phyloP scores from a whole-genome alignment of 2,329 filamentous ascomycete species.

The Didymella sp. region DNA sequence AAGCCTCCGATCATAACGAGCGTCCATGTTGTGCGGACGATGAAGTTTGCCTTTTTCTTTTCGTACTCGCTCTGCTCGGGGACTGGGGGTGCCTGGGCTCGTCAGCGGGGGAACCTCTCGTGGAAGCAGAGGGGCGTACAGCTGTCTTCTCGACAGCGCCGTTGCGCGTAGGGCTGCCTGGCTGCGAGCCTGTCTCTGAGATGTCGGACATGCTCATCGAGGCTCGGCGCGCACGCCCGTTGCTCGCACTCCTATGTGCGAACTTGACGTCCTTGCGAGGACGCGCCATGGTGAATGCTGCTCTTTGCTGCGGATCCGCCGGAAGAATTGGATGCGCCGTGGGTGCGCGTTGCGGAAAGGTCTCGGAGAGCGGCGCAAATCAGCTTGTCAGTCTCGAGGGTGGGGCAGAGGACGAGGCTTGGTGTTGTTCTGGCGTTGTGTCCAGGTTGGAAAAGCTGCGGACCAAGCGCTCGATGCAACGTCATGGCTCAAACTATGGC shows the following conservation, averaged over 20 bases:
- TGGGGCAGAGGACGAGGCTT: slow-evolving; percentile 5
- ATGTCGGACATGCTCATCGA: slow-evolving; percentile 75
- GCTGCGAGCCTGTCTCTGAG: slow-evolving; percentile 65
- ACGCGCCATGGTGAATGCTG: slow-evolving; percentile 36
- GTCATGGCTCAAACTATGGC: slow-evolving; percentile 6
- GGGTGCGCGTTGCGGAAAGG: not conserved
- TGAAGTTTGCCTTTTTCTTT: slow-evolving; percentile 98
- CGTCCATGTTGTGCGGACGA: slow-evolving; percentile 96
- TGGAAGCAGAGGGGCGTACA: slow-evolving; percentile 15
- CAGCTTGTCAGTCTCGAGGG: not conserved
- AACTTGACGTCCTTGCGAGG: slow-evolving; percentile 68
- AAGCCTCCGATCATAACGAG: slow-evolving; percentile 96
- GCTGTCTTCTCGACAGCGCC: slow-evolving; percentile 32
- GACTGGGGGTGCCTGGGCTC: slow-evolving; percentile 45
- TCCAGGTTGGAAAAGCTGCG: slow-evolving; percentile 15
- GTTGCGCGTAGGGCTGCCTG: slow-evolving; percentile 59
- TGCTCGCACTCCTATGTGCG: slow-evolving; percentile 59
- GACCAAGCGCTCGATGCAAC: slow-evolving; percentile 15
- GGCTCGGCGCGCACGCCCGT: slow-evolving; percentile 62
- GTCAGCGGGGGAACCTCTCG: slow-evolving; percentile 27
- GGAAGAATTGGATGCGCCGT: not conserved
- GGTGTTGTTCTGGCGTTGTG: not conserved
- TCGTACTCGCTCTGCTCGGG: slow-evolving; percentile 76
- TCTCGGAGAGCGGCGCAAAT: not conserved
- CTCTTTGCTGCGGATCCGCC: not conserved